Percentiles rank a stretch among this genome's conserved stretches.
Conservation (phyloP, 495 filamentous ascomycete genomes). For the Lasiosphaeriaceae sp. region DNA sequence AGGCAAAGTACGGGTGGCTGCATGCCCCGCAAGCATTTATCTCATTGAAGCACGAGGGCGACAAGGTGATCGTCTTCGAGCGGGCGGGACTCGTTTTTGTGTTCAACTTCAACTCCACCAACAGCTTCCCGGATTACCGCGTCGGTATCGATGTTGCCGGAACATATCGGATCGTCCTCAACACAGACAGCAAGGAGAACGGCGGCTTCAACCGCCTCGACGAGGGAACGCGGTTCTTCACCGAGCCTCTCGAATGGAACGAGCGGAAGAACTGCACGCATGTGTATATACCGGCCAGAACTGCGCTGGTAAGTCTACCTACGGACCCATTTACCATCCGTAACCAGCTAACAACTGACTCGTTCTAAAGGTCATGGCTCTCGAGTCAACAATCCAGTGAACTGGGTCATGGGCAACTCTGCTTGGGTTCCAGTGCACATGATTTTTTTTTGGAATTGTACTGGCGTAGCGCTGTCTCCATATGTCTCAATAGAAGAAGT, state of each 20-base stretch:
- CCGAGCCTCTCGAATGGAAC: conserved; percentile 86
- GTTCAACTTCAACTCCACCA: conserved; percentile 91
- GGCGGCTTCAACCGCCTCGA: conserved; percentile 78
- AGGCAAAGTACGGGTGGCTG: conserved; percentile 91
- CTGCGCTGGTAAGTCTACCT: conserved; percentile 68
- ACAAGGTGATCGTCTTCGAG: conserved; percentile 97
- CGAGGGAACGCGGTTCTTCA: conserved; percentile 80
- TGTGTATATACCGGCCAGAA: conserved; percentile 83
- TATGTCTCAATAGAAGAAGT: too few species aligned
- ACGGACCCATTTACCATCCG: not conserved
- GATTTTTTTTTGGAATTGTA: not conserved
- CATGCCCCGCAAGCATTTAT: conserved; percentile 84
- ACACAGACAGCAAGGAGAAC: conserved; percentile 71
- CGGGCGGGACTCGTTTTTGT: conserved; percentile 85
- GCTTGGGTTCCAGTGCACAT: not conserved
- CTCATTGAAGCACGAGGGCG: conserved; percentile 85
- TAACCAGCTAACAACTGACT: conserved; percentile 1
- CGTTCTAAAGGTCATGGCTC: conserved; percentile 34
- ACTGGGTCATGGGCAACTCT: not conserved
- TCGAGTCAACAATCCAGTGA: conserved; percentile 25
- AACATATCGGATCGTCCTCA: conserved; percentile 84
- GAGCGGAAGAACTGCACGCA: conserved; percentile 82
- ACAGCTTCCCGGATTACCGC: conserved; percentile 88
- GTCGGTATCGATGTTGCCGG: conserved; percentile 81
- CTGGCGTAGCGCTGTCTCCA: not conserved